Base-by-base conservation (phyloP, 768 basidiomycete genomes). In the Crucibulum laeve region DNA sequence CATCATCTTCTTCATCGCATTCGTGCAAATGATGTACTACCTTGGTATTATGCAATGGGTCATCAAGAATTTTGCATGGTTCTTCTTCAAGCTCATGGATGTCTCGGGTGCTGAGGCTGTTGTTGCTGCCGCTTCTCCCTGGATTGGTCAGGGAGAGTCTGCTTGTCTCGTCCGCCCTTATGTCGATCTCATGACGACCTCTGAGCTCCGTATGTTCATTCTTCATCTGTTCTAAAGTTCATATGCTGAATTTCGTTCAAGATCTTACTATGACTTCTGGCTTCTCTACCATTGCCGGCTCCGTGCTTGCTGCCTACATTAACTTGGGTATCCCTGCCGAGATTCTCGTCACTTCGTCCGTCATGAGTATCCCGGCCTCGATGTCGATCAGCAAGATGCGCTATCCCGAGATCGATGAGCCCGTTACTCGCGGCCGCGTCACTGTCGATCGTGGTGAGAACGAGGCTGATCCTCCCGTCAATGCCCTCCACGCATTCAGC, bases 51-150 rank as follows among this genome's bases (percentile, higher is more conserved):
- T 95, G 90, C 90, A 93, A 69, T 95, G 92, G 91, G 63, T 95
- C 54, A 80, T 95, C 63, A 78, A 77, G 54, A 71, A 89, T 60
- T 92, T 95, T 56, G 92, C 91, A 3, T 91, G 88, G 89, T 77
- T 94, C 68, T 94, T 95, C 76, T 91, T 89, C 71, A 92, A 91
- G 63, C 65, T 88, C 41, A 77, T 95, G 80, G 83, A 87, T 50
- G 78, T 95, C 25, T 93, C 92, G n/a, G 92, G 93, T 46, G 92
- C 91, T 3, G 92, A 95, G 59, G 91, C 92, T 25, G 86, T 95
- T 45, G 90, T 95, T 33, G 91, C 92, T 22, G 82, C 92, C 38
- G 84, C 91, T 13, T 92, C 91, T 0, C 92, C 92, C n/a, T 95
- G 87, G 77, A 81, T 95, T 51, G 92, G 92, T 17, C 87, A 89